These are phyloP conservation scores for Cutaneotrichosporon mucoides DNA, from an alignment of 1,284 basidiomycete genomes.

Conservation along the genomic window DNA sequence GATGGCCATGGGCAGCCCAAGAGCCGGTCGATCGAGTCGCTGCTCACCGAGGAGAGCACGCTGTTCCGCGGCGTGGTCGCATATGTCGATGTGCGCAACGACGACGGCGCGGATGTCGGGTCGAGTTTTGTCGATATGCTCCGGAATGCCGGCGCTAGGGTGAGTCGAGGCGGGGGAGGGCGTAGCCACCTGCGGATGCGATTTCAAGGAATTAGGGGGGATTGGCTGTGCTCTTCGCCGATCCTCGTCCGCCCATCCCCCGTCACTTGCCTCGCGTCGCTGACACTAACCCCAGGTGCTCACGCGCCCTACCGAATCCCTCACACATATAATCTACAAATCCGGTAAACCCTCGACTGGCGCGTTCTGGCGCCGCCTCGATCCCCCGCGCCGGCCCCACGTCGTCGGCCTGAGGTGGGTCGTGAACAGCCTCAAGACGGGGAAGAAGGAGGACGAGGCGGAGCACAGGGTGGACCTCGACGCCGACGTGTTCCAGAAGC, in stretches of 20 bases:
- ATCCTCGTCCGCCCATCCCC: too few relatives aligned
- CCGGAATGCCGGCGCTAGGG: conserved; percentile 73
- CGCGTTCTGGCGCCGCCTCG: conserved; percentile 62
- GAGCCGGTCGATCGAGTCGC: neutral
- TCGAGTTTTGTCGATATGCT: conserved; percentile 82
- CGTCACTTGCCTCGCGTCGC: conserved; percentile 5
- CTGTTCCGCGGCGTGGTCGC: conserved; percentile 69
- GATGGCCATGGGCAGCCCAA: neutral
- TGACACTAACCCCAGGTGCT: conserved; percentile 41
- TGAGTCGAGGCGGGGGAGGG: conserved; percentile 36
- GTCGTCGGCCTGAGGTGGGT: conserved; percentile 89
- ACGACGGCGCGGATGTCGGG: conserved; percentile 78
- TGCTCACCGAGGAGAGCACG: conserved; percentile 12
- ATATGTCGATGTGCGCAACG: conserved; percentile 83
- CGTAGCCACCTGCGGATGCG: too few relatives aligned
- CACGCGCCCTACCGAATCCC: conserved; percentile 52
- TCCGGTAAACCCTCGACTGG: conserved; percentile 75
- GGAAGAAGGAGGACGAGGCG: conserved; percentile 61
- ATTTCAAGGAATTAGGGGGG: too few relatives aligned
- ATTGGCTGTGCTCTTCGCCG: too few relatives aligned
- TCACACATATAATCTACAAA: conserved; percentile 89
- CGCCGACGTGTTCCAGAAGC: conserved; percentile 58
- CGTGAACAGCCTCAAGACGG: conserved; percentile 73
- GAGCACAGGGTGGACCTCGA: conserved; percentile 66
- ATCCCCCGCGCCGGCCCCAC: conserved; percentile 51